Conservation (phyloP, 1,139 yeast species). For the Pichia sp. region DNA sequence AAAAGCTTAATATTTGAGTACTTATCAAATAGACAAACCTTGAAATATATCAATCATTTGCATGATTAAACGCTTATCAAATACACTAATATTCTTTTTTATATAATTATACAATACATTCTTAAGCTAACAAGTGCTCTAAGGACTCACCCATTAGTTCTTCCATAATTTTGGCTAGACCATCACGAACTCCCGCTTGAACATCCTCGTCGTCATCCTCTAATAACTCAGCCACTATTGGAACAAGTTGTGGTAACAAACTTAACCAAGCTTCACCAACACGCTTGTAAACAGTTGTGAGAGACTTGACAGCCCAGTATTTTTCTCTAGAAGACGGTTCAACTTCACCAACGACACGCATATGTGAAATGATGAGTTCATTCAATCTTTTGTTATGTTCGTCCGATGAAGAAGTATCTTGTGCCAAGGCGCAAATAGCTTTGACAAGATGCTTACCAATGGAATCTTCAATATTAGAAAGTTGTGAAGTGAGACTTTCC, state of each 20-base stretch:
- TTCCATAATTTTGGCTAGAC: conserved; percentile 88
- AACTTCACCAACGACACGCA: conserved; percentile 37
- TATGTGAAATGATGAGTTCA: conserved; percentile 43
- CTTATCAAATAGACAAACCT: too few relatives aligned
- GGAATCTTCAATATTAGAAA: conserved; percentile 55
- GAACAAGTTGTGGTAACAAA: conserved; percentile 88
- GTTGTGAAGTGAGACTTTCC: conserved; percentile 55
- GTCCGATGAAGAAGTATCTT: conserved; percentile 62
- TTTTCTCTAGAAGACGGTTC: conserved; percentile 41
- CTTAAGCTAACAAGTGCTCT: conserved; percentile 31
- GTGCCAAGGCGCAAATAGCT: conserved; percentile 69
- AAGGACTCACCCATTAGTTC: conserved; percentile 90
- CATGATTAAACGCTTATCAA: too few relatives aligned
- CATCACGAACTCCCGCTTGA: conserved; percentile 83
- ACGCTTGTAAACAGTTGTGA: conserved; percentile 78
- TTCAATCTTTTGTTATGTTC: conserved; percentile 73
- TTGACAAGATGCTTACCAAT: conserved; percentile 76
- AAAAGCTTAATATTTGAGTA: neutral
- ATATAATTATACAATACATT: too few relatives aligned
- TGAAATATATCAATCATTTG: too few relatives aligned
- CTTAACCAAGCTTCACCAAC: conserved; percentile 94
- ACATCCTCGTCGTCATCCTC: conserved; percentile 95
- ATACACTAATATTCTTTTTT: too few relatives aligned
- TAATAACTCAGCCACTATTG: conserved; percentile 86
- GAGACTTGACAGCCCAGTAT: conserved; percentile 74